These are phyloP conservation scores for Populus tremula DNA, from an alignment of 345 rosid species.

Conservation along the genomic window DNA sequence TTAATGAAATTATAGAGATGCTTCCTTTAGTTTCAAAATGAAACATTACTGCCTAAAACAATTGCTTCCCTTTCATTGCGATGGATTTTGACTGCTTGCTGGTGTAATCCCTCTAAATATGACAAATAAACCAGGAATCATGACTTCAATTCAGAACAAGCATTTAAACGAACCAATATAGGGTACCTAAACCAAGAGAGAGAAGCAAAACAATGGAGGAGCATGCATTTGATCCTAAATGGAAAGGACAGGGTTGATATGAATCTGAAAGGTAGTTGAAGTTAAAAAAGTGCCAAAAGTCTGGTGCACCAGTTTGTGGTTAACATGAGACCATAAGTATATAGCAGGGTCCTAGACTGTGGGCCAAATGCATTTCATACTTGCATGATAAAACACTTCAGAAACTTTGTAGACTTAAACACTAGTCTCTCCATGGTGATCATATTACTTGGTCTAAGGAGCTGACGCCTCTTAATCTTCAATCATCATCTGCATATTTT, in stretches of 20 bases:
- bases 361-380: not conserved
- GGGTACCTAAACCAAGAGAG: not conserved
- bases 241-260: not conserved
- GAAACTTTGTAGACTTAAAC: not conserved
- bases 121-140: not conserved
- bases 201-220: not conserved
- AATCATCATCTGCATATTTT: not conserved
- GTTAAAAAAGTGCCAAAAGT: not conserved
- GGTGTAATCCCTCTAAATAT: not conserved
- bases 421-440: not conserved
- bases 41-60: not conserved
- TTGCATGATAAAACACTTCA: not conserved
- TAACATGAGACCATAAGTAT: not conserved
- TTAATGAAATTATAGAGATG: not conserved
- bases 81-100: not conserved
- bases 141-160: not conserved
- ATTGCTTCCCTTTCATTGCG: not conserved
- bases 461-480: not conserved
- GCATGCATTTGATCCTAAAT: not conserved
- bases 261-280: not conserved
- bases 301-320: not conserved
- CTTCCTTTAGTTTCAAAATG: not conserved
- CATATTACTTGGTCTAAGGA: not conserved
- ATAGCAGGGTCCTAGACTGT: not conserved
- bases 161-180: not conserved